A percentile compares a stretch with the other conserved stretches of the same genome.
Evolutionary conservation across 2,329 filamentous ascomycete species (phyloP).

Genomic region (Penicillium sp.): DNA sequence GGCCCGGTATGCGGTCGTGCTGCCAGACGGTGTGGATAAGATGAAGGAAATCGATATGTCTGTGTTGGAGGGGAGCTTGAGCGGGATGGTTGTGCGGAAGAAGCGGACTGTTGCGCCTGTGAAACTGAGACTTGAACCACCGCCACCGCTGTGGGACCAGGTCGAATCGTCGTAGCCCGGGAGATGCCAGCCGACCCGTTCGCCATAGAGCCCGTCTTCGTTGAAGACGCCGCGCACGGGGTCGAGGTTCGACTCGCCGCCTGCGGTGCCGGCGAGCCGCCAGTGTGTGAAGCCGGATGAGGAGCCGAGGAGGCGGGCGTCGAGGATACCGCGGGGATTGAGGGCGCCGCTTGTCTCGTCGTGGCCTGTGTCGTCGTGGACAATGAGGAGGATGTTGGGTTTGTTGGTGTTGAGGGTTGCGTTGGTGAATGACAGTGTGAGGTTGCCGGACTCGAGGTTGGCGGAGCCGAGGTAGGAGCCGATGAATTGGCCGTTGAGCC

Average conservation of each 20-base stretch:
- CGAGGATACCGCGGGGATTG: slow-evolving; percentile 40
- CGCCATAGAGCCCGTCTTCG: slow-evolving; percentile 61
- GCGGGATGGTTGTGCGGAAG: slow-evolving; percentile 57
- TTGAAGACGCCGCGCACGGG: slow-evolving; percentile 58
- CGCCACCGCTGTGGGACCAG: slow-evolving; percentile 39
- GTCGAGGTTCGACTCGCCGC: slow-evolving; percentile 56
- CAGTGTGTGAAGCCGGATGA: slow-evolving; percentile 55
- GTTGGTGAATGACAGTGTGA: slow-evolving; percentile 55
- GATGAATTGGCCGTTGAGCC: slow-evolving; percentile 59
- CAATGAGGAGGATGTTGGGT: slow-evolving; percentile 60
- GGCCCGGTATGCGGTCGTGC: slow-evolving; percentile 49
- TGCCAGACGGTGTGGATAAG: slow-evolving; percentile 49
- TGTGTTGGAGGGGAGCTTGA: slow-evolving; percentile 54
- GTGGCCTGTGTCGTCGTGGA: slow-evolving; percentile 56
- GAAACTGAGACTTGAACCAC: slow-evolving; percentile 42
- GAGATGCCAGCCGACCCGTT: slow-evolving; percentile 62
- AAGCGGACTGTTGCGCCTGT: slow-evolving; percentile 56
- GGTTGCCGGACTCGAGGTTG: slow-evolving; percentile 24
- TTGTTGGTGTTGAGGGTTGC: slow-evolving; percentile 51
- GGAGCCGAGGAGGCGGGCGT: slow-evolving; percentile 52
- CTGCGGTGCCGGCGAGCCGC: slow-evolving; percentile 61
- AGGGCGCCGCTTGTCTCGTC: slow-evolving; percentile 33
- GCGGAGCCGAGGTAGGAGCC: slow-evolving; percentile 56
- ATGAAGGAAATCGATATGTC: slow-evolving; percentile 61
- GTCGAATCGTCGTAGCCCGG: slow-evolving; percentile 55